A percentile compares a stretch with the other conserved stretches of the same genome.
phyloP scores from a whole-genome alignment of 2,329 filamentous ascomycete species.

The Penicillium concentricum region DNA sequence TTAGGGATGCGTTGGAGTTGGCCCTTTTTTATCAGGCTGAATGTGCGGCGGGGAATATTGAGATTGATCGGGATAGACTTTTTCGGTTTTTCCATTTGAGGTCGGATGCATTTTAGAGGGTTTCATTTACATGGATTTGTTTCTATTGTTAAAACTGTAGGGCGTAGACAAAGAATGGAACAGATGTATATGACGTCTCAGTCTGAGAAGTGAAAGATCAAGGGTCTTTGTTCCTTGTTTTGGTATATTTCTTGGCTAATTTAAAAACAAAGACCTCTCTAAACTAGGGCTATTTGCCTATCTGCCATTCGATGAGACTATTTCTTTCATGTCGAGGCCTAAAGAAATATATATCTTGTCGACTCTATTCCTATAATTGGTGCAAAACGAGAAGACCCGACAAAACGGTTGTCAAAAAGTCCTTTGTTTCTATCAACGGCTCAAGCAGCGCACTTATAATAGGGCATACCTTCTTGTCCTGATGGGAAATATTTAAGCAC shows the following conservation, averaged over 20 bases:
- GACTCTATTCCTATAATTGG: neutral
- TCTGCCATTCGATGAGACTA: neutral
- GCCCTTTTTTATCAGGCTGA: neutral
- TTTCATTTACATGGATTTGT: neutral
- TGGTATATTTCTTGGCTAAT: neutral
- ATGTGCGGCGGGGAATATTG: neutral
- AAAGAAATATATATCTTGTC: neutral
- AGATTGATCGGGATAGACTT: neutral
- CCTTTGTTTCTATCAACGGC: neutral
- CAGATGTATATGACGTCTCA: neutral
- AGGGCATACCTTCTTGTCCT: neutral
- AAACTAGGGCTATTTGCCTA: no score
- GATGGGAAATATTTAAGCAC: neutral
- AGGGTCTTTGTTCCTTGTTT: neutral
- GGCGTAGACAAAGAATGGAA: neutral
- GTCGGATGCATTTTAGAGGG: neutral
- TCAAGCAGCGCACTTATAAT: neutral
- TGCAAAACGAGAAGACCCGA: neutral
- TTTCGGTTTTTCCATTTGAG: neutral
- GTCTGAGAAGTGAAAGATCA: neutral
- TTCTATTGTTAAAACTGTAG: neutral
- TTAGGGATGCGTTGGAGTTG: neutral
- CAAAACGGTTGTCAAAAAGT: neutral
- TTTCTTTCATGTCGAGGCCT: neutral
- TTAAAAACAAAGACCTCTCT: neutral